Conservation (phyloP, 2,329 filamentous ascomycete species). For the Trichoderma oligosporum region DNA sequence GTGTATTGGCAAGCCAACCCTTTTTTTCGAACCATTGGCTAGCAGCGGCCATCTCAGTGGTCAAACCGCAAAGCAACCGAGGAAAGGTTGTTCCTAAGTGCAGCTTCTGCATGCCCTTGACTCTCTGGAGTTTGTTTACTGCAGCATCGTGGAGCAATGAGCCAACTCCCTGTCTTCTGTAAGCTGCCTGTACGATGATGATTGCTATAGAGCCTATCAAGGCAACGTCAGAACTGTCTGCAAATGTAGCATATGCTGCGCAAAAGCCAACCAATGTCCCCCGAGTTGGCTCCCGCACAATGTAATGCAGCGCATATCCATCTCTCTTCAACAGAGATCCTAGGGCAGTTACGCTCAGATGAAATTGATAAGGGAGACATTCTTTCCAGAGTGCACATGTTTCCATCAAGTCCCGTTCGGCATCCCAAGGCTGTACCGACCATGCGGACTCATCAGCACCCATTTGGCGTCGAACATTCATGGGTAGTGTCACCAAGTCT, state of each 20-base stretch:
- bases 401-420: conserved; percentile 37
- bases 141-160: conserved; percentile 51
- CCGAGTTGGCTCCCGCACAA: conserved; percentile 47
- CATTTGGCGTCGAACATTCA: conserved; percentile 16
- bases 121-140: conserved; percentile 45
- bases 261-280: conserved; percentile 52
- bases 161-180: conserved; percentile 50
- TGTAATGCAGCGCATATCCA: conserved; percentile 55
- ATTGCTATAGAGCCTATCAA: conserved; percentile 55
- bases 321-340: conserved; percentile 48
- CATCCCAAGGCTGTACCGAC: conserved; percentile 41
- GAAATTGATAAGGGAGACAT: conserved; percentile 42
- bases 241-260: conserved; percentile 57
- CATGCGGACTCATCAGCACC: conserved; percentile 32
- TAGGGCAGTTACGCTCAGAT: conserved; percentile 41
- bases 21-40: conserved; percentile 52
- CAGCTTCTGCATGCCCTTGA: conserved; percentile 50
- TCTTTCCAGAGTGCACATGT: conserved; percentile 47
- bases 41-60: conserved; percentile 37
- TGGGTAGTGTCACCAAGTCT: conserved; percentile 16
- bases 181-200: conserved; percentile 49
- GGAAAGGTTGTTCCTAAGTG: conserved; percentile 59
- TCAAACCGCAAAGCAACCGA: conserved; percentile 53
- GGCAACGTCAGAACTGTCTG: conserved; percentile 46
- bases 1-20: conserved; percentile 49